phyloP scores from a whole-genome alignment of 2,329 filamentous ascomycete species.

The Albophoma yamanashiensis region DNA sequence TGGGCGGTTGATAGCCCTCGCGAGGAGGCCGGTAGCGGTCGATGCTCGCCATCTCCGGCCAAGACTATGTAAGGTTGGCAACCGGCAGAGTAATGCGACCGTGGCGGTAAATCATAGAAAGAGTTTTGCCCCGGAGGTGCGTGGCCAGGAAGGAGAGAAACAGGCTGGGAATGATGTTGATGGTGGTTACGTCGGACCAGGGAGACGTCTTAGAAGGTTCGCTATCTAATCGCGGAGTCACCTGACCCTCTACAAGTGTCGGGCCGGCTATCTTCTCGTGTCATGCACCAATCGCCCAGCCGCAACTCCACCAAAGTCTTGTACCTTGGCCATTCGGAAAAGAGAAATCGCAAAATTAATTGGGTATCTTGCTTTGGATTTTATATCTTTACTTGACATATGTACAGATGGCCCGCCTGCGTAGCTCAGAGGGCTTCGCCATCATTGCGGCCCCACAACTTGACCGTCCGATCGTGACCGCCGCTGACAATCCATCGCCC shows the following conservation, averaged over 20 bases:
- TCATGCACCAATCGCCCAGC: background rate
- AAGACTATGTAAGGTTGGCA: slow-evolving; percentile 13
- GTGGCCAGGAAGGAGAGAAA: background rate
- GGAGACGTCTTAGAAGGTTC: background rate
- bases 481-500: slow-evolving; percentile 89
- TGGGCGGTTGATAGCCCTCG: slow-evolving; percentile 47
- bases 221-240: slow-evolving; percentile 14
- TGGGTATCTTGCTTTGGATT: background rate
- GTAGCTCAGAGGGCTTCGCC: slow-evolving; percentile 36
- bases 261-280: background rate
- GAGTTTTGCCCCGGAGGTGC: background rate
- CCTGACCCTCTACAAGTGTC: slow-evolving; percentile 3
- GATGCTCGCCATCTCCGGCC: slow-evolving; percentile 43
- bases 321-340: background rate
- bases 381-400: background rate
- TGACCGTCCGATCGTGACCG: slow-evolving; percentile 89
- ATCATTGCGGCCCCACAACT: slow-evolving; percentile 88
- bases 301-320: background rate
- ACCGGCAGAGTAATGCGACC: slow-evolving; percentile 8
- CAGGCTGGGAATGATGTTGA: background rate
- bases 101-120: slow-evolving; percentile 13
- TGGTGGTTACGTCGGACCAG: background rate
- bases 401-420: background rate
- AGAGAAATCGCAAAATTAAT: background rate
- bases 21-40: slow-evolving; percentile 47